phyloP scores from a whole-genome alignment of 805 yeast genomes.

The Candida alai region DNA sequence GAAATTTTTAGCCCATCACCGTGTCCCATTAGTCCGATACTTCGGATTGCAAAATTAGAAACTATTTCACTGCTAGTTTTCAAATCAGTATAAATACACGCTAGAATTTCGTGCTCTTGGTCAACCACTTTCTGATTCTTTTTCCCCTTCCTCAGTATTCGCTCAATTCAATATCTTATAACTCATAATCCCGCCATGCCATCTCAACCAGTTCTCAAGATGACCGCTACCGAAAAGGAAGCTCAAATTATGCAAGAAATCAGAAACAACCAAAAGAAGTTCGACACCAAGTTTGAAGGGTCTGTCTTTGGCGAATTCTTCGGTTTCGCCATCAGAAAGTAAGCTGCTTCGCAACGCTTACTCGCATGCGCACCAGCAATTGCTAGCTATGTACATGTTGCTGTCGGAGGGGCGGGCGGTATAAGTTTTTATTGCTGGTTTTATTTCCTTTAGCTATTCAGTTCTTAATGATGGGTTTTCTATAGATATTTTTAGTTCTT shows the following conservation, averaged over 20 bases:
- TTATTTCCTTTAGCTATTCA: background rate
- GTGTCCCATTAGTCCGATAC: slow-evolving; percentile 4
- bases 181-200: slow-evolving; percentile 10
- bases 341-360: background rate
- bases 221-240: slow-evolving; percentile 42
- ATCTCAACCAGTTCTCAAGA: slow-evolving; percentile 13
- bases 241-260: slow-evolving; percentile 44
- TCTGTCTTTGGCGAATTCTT: slow-evolving; percentile 40
- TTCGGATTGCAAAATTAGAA: slow-evolving; percentile 2
- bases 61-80: background rate
- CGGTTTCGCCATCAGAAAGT: slow-evolving; percentile 26
- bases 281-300: slow-evolving; percentile 38
- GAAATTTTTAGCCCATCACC: slow-evolving; percentile 1
- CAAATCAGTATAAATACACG: background rate
- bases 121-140: background rate
- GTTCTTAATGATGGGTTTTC: slow-evolving; percentile 1
- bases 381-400: too few species aligned
- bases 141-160: background rate
- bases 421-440: background rate
- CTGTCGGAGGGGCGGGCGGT: too few species aligned
- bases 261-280: slow-evolving; percentile 30
- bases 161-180: background rate
- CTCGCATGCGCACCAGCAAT: background rate
- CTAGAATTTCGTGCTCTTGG: background rate
- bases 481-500: too few species aligned